Evolutionary conservation across 352 stramenopile species (phyloP), one percentile per base, ranked within the genome.

Genomic region (Pythium myriotylum): DNA sequence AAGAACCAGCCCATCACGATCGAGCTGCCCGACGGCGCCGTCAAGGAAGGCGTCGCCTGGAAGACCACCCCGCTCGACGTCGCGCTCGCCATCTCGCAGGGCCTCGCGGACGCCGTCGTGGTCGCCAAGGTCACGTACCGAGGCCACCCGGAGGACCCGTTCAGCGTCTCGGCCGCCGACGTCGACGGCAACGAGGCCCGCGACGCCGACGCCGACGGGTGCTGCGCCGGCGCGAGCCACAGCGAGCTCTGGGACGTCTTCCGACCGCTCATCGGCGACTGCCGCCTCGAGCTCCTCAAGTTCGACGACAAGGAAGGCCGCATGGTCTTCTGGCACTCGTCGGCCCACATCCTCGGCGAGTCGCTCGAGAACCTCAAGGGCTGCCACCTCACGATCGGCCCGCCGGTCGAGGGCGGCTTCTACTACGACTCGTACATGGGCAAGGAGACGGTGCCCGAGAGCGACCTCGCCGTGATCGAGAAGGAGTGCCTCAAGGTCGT

Each of bases 391-490:
- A 85, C 68, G 41, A 84, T 92, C 69, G 97, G 98, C 29, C 97
- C 98, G 12, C 81, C 97, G 26, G 68, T 99, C 22, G 92, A 98
- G 35, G 94, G 95, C 61, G 98, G 98, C 24, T 99, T 99, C 74
- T 99, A 99, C 77, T 99, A 99, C 79, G 98, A 95, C 22, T 92
- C 81, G 8, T 99, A 99, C 84, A 99, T 99, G 94, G 98, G 98
- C 56, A 76, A 81, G 24, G 66, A 90, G 66, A 70, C 50, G 24
- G 53, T 76, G 16, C 61, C 60, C 0, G 84, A 94, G 63, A 66
- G 56, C 29, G 84, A 95, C 57, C 90, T 94, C 65, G 55, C 65
- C 20, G 80, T 80, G 46, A 98, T 99, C 77, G 96, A 98, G 72
- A 85, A 95, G 73, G 86, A 70, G 64, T 90, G 97, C 26, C 77